phyloP scores from a whole-genome alignment of 1,139 yeast genomes.

The Saccharomycopsis hybrid region DNA sequence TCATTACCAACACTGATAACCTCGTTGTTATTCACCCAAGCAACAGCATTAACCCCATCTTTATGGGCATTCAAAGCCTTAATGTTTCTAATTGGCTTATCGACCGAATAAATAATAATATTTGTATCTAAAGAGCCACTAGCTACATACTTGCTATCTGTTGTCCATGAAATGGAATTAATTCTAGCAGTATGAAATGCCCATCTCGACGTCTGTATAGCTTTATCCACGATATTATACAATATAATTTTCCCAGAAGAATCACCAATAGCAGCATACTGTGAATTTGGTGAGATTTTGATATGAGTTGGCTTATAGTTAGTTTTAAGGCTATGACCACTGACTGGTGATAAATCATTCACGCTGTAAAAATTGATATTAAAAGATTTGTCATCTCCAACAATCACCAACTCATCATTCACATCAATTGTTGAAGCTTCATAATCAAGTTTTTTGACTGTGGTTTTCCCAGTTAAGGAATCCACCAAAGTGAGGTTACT shows the following conservation, averaged over 20 bases:
- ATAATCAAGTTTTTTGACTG: conserved; percentile 29
- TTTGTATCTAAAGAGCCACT: conserved; percentile 84
- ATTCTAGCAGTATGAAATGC: conserved; percentile 86
- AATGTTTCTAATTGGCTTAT: conserved; percentile 68
- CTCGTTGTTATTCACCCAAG: conserved; percentile 48
- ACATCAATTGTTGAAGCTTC: conserved; percentile 40
- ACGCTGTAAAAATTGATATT: conserved; percentile 11
- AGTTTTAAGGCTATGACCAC: conserved; percentile 27
- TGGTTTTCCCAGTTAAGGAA: conserved; percentile 26
- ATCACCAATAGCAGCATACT: conserved; percentile 79
- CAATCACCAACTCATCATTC: conserved; percentile 39
- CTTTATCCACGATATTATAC: conserved; percentile 48
- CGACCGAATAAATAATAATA: conserved; percentile 71
- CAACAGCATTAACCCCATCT: conserved; percentile 72
- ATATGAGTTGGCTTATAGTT: conserved; percentile 35
- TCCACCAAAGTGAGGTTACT: conserved; percentile 26
- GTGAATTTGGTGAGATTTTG: conserved; percentile 65
- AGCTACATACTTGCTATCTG: conserved; percentile 63
- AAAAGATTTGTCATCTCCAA: conserved; percentile 34
- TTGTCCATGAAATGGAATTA: conserved; percentile 71
- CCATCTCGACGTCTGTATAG: conserved; percentile 84
- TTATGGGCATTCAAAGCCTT: conserved; percentile 79
- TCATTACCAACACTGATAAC: conserved; percentile 76
- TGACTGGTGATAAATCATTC: conserved; percentile 21
- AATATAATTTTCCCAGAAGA: conserved; percentile 74